Base-by-base conservation (phyloP, 768 basidiomycete genomes). In the Tylopilus subfusipes region DNA sequence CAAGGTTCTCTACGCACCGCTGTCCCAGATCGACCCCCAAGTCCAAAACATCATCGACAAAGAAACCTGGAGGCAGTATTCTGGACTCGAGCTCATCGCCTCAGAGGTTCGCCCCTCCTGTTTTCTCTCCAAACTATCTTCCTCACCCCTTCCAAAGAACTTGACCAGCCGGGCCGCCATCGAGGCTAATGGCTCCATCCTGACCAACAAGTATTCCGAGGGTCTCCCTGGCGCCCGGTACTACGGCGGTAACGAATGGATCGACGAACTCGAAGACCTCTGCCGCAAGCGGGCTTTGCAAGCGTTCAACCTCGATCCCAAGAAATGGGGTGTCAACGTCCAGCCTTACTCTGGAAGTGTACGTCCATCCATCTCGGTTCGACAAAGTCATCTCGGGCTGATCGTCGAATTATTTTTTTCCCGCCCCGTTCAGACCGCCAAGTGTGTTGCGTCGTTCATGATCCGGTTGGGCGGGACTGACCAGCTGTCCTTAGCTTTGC, bases 201-300 rank as follows among this genome's bases (percentile, higher is more conserved):
- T 98, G 69, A 98, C 96, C 70, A 97, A 97, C 85, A 98, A 98
- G 77, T 97, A 97, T 80, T 98, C 97, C 21, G 97, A 98, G 76
- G 97, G 97, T 79, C 91, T 98, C 45, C 97, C 97, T n/a, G 85
- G 83, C 52, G 95, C 94, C 42, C 87, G 95, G 54, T 97, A 97
- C 76, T 98, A 96, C 63, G 94, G 93, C 65, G 96, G 96, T 54
- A 99, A 98, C 77, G 97, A 98, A 75, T 88, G 88, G 77, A 89
- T 98, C 63, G 97, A 98, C 68, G 92, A 97, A 70, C 88, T 99
- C 66, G 97, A 98, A 75, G 74, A 82, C 56, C 85, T 99, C 54
- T 93, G 92, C 78, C 93, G 93, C 72, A 86, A 94, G 75, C 93
- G 97, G 67, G 97, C 97, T 30, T 83, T 99, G 60, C 76, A 89